These are phyloP conservation scores for Eutrema salsugineum DNA, from an alignment of 441 rosid species.

Conservation along the genomic window DNA sequence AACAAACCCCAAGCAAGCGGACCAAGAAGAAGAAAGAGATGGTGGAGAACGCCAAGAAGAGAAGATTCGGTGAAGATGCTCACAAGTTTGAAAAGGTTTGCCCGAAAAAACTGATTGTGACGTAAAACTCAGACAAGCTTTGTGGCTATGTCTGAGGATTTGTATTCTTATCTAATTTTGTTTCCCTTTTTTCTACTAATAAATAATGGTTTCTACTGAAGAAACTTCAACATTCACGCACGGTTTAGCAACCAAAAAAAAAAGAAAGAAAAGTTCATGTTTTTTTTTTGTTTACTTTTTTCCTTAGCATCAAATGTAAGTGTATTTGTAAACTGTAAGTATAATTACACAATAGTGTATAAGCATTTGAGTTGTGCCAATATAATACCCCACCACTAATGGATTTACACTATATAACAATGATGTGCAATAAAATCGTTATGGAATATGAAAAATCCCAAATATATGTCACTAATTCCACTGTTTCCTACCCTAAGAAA, in stretches of 20 bases:
- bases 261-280: neutral
- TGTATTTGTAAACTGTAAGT: neutral
- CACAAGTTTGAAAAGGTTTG: constrained; percentile 25
- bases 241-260: neutral
- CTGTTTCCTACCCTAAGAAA: constrained; percentile 6
- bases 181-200: neutral
- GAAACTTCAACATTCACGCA: neutral
- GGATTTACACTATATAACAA: constrained; percentile 6
- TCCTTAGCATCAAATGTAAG: neutral
- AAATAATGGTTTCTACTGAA: neutral
- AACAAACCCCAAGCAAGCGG: constrained; percentile 66
- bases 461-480: constrained; percentile 1
- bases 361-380: neutral
- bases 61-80: constrained; percentile 41
- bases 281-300: too few species aligned
- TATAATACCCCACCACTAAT: neutral
- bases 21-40: constrained; percentile 61
- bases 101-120: neutral
- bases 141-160: neutral
- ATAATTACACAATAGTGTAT: neutral
- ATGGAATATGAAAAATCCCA: neutral
- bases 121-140: too few species aligned
- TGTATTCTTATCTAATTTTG: neutral
- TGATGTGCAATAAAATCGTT: constrained; percentile 9
- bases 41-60: constrained; percentile 57